These are phyloP conservation scores for Naganishia kalamii DNA, from an alignment of 768 basidiomycete species.

Conservation along the genomic window DNA sequence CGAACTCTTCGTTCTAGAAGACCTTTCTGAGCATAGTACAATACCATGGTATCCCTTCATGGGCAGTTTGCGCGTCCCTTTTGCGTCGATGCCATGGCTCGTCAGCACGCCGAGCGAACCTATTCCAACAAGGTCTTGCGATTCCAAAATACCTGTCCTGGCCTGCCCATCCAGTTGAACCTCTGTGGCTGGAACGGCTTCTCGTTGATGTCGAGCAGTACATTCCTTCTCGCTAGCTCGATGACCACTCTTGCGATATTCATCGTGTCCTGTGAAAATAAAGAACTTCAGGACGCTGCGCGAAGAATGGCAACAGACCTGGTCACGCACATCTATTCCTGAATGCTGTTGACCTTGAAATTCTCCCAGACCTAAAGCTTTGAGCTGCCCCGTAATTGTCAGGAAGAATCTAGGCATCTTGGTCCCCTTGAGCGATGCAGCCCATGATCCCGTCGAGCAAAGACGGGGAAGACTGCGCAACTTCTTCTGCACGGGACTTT, in stretches of 20 bases:
- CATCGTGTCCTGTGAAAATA: slow-evolving; percentile 63
- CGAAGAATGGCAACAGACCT: not conserved
- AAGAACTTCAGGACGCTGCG: not conserved
- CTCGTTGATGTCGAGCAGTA: slow-evolving; percentile 63
- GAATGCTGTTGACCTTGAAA: slow-evolving; percentile 82
- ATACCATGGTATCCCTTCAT: too few species aligned
- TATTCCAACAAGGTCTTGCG: not conserved
- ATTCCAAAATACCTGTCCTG: slow-evolving; percentile 35
- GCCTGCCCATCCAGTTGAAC: slow-evolving; percentile 42
- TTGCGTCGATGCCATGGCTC: too few species aligned
- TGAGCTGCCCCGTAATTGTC: slow-evolving; percentile 70
- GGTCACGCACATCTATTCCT: slow-evolving; percentile 74
- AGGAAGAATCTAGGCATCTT: slow-evolving; percentile 28
- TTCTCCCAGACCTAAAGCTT: slow-evolving; percentile 60
- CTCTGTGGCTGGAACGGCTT: slow-evolving; percentile 23
- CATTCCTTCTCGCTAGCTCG: slow-evolving; percentile 66
- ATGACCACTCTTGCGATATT: slow-evolving; percentile 77
- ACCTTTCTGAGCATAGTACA: too few species aligned
- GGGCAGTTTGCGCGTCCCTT: too few species aligned
- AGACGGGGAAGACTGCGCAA: slow-evolving; percentile 1
- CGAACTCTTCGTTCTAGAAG: too few species aligned
- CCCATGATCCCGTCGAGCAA: slow-evolving; percentile 23
- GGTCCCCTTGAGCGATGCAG: slow-evolving; percentile 16
- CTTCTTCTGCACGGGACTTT: slow-evolving; percentile 6
- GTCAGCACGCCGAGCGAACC: not conserved